Evolutionary conservation across 164 flowering plant species (phyloP).

Genomic region (Macadamia integrifolia): DNA sequence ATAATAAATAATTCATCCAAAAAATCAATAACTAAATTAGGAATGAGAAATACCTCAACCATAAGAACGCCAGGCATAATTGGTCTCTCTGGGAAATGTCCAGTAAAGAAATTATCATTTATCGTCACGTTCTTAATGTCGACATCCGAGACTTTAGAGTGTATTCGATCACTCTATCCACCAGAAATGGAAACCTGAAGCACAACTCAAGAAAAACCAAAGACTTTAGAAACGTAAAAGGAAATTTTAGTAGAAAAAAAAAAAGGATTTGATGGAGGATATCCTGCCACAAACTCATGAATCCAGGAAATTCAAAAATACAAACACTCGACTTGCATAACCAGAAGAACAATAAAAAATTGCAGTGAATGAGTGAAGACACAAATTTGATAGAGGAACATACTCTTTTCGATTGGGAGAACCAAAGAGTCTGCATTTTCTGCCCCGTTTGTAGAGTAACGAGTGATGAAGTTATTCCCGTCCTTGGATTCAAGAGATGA

Average conservation of each 20-base stretch:
- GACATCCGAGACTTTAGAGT: conserved; percentile 84
- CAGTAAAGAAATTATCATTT: conserved; percentile 93
- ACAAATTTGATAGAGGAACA: background rate
- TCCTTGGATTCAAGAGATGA: background rate
- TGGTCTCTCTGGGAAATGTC: conserved; percentile 98
- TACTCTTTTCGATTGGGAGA: conserved; percentile 27
- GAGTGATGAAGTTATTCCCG: background rate
- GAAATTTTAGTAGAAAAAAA: background rate
- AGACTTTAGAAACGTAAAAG: background rate
- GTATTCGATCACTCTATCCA: conserved; percentile 92
- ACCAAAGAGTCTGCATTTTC: conserved; percentile 8
- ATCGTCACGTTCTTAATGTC: conserved; percentile 95
- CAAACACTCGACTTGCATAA: background rate
- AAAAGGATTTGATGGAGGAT: conserved; percentile 29
- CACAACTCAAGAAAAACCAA: background rate
- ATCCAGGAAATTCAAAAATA: background rate
- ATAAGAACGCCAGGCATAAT: conserved; percentile 99
- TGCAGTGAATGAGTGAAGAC: background rate
- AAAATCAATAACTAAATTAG: background rate
- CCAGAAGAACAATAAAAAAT: background rate
- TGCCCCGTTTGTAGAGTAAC: conserved; percentile 9
- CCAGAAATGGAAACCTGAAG: conserved; percentile 85
- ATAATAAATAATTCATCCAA: background rate
- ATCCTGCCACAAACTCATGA: conserved; percentile 32
- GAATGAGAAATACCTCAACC: conserved; percentile 65